Percentiles rank a stretch among this genome's conserved stretches.
Evolutionary conservation across 1,139 yeast genomes (phyloP).

Genomic region (Suhomyces bokatorum): DNA sequence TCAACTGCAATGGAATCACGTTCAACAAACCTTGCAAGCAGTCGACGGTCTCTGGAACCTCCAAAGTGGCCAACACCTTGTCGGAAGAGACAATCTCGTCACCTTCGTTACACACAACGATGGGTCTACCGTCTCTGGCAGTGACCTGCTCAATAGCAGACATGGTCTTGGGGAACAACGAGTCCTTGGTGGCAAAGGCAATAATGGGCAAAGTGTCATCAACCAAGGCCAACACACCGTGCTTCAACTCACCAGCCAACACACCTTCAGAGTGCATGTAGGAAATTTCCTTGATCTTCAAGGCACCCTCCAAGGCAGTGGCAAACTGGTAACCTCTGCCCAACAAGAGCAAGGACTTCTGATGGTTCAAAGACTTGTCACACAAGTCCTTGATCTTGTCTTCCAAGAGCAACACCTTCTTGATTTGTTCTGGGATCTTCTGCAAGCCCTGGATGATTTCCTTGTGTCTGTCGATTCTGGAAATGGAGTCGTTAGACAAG

Average conservation of each 20-base stretch:
- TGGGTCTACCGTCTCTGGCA: constrained; percentile 97
- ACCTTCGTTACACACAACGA: constrained; percentile 88
- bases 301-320: constrained; percentile 96
- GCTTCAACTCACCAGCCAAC: constrained; percentile 97
- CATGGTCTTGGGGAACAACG: constrained; percentile 93
- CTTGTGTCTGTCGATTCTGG: constrained; percentile 70
- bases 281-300: constrained; percentile 96
- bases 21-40: constrained; percentile 96
- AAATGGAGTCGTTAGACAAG: constrained; percentile 85
- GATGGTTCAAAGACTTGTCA: constrained; percentile 67
- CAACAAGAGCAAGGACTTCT: constrained; percentile 82
- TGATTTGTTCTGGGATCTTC: constrained; percentile 83
- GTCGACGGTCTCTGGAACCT: constrained; percentile 94
- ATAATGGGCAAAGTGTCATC: constrained; percentile 92
- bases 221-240: constrained; percentile 95
- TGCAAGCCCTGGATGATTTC: constrained; percentile 88
- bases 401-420: constrained; percentile 72
- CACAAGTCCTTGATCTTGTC: constrained; percentile 75
- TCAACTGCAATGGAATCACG: constrained; percentile 91
- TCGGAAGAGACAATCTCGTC: constrained; percentile 59
- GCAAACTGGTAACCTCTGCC: constrained; percentile 99
- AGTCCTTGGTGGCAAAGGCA: constrained; percentile 96
- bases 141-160: constrained; percentile 96
- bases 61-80: constrained; percentile 67
- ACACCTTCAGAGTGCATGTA: constrained; percentile 99